Base-by-base conservation (phyloP, 1,284 basidiomycete genomes). In the Phaffia rhodozyma region DNA sequence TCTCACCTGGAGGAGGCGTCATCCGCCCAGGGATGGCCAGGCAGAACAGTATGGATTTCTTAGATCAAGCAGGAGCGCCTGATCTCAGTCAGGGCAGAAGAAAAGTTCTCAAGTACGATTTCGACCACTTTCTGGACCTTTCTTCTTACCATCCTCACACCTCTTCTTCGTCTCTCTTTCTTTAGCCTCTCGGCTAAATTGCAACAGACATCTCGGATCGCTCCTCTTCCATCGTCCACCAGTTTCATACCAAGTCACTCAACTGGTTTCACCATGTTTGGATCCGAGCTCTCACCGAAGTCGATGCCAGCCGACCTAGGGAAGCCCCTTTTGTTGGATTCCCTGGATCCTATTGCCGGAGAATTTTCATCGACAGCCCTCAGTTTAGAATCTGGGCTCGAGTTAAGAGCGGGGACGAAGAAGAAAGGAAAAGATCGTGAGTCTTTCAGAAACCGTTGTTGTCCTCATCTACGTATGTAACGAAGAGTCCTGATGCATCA, bases 91-190 rank as follows among this genome's bases (percentile, higher is more conserved):
- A 25, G 30, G 57, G 57, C 57, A 48, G 57, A 30, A 43, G 57
- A 25, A 58, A 58, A 49, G 57, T 58, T 20, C 57, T 58, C 57
- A 58, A 58, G 57, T 58, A 49, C 25, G 57, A 27, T 21, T 18
- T 11, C 6, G 23, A 25, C 43, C 25, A 21, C 27, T 13, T 34
- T 55, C 54, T 16, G 54, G 9, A 23, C 27, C 21, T 23, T 20
- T 23, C 16, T 23, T 27, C 47, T 29, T 49, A 0, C 43, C 29
- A 5, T 23, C 30, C 55, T 34, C 18, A 2, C 55, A 25, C 30
- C 55, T 38, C 34, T 21, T 20, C 47, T 34, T 47, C 55, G 18
- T 43, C 34, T 47, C 32, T n/a, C 6, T 38, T 18, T 34, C 34
- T 55, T 9, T n/a, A 58, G 57, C 20, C 57, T 58, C 25, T 58